Base-by-base conservation (phyloP, 2,329 filamentous ascomycete genomes). In the Pseudogymnoascus sp. region DNA sequence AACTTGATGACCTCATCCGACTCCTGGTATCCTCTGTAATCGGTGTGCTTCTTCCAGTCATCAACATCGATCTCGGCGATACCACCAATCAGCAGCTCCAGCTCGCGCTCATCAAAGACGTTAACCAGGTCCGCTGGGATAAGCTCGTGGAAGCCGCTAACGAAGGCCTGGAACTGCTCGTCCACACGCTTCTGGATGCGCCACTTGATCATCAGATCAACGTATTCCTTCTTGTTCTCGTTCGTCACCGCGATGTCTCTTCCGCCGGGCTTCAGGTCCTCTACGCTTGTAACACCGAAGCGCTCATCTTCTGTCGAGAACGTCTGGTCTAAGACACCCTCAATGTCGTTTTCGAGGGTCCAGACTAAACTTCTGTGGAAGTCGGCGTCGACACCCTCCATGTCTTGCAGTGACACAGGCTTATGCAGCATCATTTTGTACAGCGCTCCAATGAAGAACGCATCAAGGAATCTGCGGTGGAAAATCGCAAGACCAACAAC, bases 1-100 rank as follows among this genome's bases (percentile, higher is more conserved):
- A 96, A 93, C 76, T 96, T 90, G 68, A 99, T 95, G 26, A 99
- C 95, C 73, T 97, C 91, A 71, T 99, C 95, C 64, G 88, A 92
- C 78, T 99, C 95, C 9, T 96, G 97, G 82, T 99, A 99, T 62
- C 95, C 95, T 70, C 95, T 89, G 77, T 99, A 99, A 74, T 99
- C 95, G 56, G 95, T 99, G 79, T 99, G 95, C 82, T 99, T 99
- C 88, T 99, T 97, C 95, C 95, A 99, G 77, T 99, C 95, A 65
- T 99, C 95, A 15, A 99, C 93, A 72, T 99, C 95, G 70, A 99
- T 99, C 77, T 99, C 95, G n/a, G 95, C 95, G 71, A 99, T 99
- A 83, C 95, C 95, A 68, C 95, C 95, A 73, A 99, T 97, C 69
- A 99, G 83, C 69, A 99, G 79, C 77, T 99, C 95, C 59, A 99